Percentiles rank a stretch among this genome's conserved stretches.
Evolutionary conservation across 2,329 filamentous ascomycete species (phyloP).

Genomic region (Fusarium sp.): DNA sequence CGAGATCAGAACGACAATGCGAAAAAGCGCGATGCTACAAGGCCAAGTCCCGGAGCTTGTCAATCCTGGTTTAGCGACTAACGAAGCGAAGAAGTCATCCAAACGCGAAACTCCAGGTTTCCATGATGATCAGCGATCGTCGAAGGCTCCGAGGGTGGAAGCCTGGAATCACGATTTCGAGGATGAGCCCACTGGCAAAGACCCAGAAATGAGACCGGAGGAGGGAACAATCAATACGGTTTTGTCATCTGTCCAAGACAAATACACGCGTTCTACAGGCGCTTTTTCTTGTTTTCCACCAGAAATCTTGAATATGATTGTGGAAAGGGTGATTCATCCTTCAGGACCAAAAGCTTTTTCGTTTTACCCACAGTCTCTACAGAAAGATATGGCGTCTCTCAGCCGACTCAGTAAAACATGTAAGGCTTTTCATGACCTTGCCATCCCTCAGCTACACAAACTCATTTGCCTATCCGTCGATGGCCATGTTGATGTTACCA

Average conservation of each 20-base stretch:
- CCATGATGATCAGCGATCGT: background rate
- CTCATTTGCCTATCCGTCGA: slow-evolving; percentile 15
- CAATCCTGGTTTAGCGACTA: too few species aligned
- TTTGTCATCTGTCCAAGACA: background rate
- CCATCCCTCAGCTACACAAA: slow-evolving; percentile 30
- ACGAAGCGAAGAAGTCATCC: too few species aligned
- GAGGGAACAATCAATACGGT: background rate
- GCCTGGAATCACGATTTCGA: background rate
- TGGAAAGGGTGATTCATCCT: slow-evolving; percentile 10
- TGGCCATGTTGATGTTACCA: slow-evolving; percentile 33
- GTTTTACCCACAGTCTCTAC: background rate
- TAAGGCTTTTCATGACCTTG: slow-evolving; percentile 32
- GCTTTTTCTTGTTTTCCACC: slow-evolving; percentile 16
- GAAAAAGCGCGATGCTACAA: too few species aligned
- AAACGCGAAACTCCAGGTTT: too few species aligned
- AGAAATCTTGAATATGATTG: slow-evolving; percentile 34
- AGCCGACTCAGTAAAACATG: slow-evolving; percentile 29
- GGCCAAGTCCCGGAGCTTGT: too few species aligned
- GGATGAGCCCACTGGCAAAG: background rate
- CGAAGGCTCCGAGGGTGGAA: background rate
- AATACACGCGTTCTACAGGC: background rate
- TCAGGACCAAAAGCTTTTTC: fast-evolving
- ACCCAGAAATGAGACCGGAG: background rate
- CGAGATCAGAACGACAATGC: too few species aligned
- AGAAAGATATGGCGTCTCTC: slow-evolving; percentile 12